A percentile compares a stretch with the other conserved stretches of the same genome.
phyloP scores from a whole-genome alignment of 2,329 filamentous ascomycete genomes.

The Pochonia chlamydosporia region DNA sequence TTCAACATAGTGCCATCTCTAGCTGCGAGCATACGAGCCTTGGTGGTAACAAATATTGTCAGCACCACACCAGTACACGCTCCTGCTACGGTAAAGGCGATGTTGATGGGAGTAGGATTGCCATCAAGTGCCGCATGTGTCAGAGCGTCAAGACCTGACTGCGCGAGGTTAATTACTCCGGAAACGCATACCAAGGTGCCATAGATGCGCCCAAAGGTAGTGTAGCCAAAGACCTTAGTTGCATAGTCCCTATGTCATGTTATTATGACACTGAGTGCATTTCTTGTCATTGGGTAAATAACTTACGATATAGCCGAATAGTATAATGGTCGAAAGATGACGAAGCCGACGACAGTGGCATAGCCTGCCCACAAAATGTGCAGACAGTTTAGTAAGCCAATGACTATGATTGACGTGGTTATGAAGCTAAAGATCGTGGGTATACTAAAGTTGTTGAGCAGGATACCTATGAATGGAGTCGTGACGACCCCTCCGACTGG shows the following conservation, averaged over 20 bases:
- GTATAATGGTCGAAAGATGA: slow-evolving; percentile 68
- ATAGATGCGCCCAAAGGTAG: slow-evolving; percentile 76
- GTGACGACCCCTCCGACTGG: slow-evolving; percentile 64
- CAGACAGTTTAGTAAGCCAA: slow-evolving; percentile 58
- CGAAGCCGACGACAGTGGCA: slow-evolving; percentile 61
- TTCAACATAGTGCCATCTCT: too few relatives aligned
- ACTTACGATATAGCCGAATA: slow-evolving; percentile 65
- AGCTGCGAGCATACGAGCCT: too few relatives aligned
- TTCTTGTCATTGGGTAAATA: slow-evolving; percentile 6
- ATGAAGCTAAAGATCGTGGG: slow-evolving; percentile 53
- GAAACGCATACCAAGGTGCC: slow-evolving; percentile 69
- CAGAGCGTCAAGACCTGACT: slow-evolving; percentile 62
- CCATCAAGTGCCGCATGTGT: slow-evolving; percentile 47
- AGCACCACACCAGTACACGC: slow-evolving; percentile 48
- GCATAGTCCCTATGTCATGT: slow-evolving; percentile 53
- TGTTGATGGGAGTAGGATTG: slow-evolving; percentile 60
- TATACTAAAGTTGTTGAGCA: slow-evolving; percentile 63
- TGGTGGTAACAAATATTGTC: slow-evolving; percentile 44
- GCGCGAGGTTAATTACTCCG: slow-evolving; percentile 65
- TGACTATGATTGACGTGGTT: slow-evolving; percentile 51
- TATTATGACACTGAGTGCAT: too few relatives aligned
- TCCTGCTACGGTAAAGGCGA: slow-evolving; percentile 47
- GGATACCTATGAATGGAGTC: slow-evolving; percentile 64
- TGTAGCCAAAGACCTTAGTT: slow-evolving; percentile 76
- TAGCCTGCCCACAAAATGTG: slow-evolving; percentile 58